These are phyloP conservation scores for Cercospora sesami DNA, from an alignment of 2,329 filamentous ascomycete species.

Conservation along the genomic window DNA sequence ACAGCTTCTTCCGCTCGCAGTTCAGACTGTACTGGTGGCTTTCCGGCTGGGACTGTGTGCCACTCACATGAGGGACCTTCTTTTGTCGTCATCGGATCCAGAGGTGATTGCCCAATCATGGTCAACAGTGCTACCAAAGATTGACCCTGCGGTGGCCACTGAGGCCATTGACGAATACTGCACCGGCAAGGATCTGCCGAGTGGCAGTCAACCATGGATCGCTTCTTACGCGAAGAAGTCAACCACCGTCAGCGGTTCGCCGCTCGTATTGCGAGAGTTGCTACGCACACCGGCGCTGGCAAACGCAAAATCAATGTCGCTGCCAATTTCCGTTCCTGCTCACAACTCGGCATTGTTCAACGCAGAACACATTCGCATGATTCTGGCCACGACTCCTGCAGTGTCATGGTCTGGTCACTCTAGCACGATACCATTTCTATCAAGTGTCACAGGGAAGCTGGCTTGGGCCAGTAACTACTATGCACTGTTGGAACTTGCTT, in stretches of 20 bases:
- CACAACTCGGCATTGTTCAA: background rate
- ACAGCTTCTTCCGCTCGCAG: slow-evolving; percentile 23
- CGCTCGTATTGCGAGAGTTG: background rate
- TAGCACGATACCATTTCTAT: background rate
- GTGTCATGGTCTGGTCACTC: background rate
- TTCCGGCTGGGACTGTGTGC: slow-evolving; percentile 46
- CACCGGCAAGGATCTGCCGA: background rate
- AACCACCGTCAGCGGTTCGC: background rate
- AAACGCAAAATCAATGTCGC: background rate
- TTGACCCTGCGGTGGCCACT: background rate
- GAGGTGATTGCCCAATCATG: background rate
- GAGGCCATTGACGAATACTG: background rate
- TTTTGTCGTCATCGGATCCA: background rate
- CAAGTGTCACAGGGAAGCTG: background rate
- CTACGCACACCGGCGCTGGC: background rate
- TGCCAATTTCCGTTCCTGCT: background rate
- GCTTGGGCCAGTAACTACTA: background rate
- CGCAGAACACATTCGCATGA: background rate
- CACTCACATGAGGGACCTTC: background rate
- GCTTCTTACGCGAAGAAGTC: background rate
- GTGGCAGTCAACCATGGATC: background rate
- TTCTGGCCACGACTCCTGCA: background rate
- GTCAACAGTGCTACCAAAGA: background rate
- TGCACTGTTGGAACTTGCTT: background rate
- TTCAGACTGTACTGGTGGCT: slow-evolving; percentile 43